Percentiles rank a stretch among this genome's conserved stretches.
phyloP scores from a whole-genome alignment of 345 rosid species.

The Streptanthus diversifolius region DNA sequence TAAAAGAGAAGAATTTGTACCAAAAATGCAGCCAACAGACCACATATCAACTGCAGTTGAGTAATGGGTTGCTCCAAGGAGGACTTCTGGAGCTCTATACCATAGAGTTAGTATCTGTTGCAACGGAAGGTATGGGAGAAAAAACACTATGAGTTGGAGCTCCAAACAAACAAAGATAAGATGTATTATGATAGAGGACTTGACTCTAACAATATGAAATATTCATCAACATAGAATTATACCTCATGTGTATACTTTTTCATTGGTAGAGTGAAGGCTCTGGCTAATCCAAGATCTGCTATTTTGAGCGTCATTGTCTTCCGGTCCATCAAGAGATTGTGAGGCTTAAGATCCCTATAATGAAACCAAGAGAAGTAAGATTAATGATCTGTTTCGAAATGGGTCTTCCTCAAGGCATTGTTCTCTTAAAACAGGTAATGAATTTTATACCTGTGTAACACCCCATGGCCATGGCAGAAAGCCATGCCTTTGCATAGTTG shows the following conservation, averaged over 20 bases:
- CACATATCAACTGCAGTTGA: constrained; percentile 96
- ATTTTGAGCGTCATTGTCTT: constrained; percentile 73
- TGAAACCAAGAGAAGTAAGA: background rate
- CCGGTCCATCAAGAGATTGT: constrained; percentile 83
- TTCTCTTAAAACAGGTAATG: background rate
- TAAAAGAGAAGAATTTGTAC: constrained; percentile 32
- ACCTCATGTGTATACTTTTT: constrained; percentile 65
- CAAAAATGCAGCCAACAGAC: constrained; percentile 95
- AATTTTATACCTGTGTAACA: constrained; percentile 68
- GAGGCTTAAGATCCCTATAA: constrained; percentile 92
- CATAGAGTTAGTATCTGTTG: constrained; percentile 80
- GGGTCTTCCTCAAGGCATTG: background rate
- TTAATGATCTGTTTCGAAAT: background rate
- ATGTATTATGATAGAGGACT: background rate
- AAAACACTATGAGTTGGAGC: background rate
- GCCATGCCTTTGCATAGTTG: constrained; percentile 97
- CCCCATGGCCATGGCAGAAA: constrained; percentile 96
- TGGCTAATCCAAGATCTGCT: constrained; percentile 93
- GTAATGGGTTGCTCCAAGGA: constrained; percentile 92
- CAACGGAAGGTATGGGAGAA: background rate
- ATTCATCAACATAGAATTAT: background rate
- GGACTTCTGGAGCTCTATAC: constrained; percentile 98
- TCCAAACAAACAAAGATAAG: background rate
- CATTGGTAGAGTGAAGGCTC: constrained; percentile 79
- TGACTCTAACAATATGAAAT: background rate